Conservation (phyloP, 83 land plant species). For the Picea abies region DNA sequence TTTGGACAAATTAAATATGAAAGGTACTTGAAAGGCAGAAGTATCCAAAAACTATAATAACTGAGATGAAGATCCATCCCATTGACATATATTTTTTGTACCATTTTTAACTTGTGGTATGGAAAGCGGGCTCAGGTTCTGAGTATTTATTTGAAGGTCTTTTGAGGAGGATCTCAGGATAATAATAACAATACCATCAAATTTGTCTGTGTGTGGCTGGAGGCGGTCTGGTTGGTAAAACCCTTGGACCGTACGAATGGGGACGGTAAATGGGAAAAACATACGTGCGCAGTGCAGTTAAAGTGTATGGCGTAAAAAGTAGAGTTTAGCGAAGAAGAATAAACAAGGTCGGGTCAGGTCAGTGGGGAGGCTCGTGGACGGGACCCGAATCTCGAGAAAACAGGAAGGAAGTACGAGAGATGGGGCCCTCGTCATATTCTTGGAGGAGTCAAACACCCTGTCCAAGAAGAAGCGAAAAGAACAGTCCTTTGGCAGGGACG, state of each 20-base stretch:
- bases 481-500: not conserved
- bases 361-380: not conserved
- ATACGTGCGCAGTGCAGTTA: not conserved
- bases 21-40: no score
- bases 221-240: no score
- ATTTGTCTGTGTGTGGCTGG: no score
- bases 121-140: no score
- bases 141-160: no score
- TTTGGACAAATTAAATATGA: no score
- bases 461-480: slow-evolving; percentile 8
- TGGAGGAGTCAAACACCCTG: not conserved
- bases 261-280: not conserved
- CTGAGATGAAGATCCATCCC: no score
- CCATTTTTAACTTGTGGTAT: no score
- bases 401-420: not conserved
- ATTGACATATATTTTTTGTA: no score
- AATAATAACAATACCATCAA: no score
- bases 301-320: not conserved
- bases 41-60: no score
- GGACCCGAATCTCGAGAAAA: not conserved
- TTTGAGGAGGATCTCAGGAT: no score
- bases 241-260: not conserved
- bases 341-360: not conserved
- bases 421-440: not conserved
- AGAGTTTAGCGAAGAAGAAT: not conserved